A percentile compares a stretch with the other conserved stretches of the same genome.
Evolutionary conservation across 768 basidiomycete genomes (phyloP).

Genomic region (Russula olivacea): DNA sequence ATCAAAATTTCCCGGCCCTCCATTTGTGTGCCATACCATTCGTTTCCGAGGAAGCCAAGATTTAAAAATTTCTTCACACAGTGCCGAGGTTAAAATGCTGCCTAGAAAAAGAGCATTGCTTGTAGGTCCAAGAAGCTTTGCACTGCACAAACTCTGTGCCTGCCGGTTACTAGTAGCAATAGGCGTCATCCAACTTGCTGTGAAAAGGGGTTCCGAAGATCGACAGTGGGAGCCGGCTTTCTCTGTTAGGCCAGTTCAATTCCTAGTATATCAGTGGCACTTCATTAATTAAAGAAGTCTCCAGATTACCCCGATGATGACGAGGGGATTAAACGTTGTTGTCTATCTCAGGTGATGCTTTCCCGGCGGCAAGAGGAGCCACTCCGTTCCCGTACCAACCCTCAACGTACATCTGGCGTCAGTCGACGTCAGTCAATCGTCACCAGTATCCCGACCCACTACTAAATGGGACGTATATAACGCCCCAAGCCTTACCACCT

Average conservation of each 20-base stretch:
- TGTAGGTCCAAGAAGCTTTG: no score
- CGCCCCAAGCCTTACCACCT: neutral
- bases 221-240: no score
- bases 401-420: neutral
- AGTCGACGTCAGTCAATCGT: slow-evolving; percentile 9
- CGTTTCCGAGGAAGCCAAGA: no score
- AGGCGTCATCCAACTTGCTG: no score
- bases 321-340: neutral
- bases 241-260: no score
- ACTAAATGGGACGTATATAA: neutral
- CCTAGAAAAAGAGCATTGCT: no score
- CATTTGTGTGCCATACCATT: no score
- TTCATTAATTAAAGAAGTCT: neutral
- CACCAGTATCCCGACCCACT: neutral
- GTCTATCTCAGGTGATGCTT: neutral
- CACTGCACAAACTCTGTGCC: no score
- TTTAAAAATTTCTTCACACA: no score
- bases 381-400: neutral
- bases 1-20: no score
- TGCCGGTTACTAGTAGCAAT: no score
- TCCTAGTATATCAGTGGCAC: neutral
- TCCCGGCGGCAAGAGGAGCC: neutral
- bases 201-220: neutral
- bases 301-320: neutral
- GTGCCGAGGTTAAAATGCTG: no score